phyloP scores from a whole-genome alignment of 2,329 filamentous ascomycete genomes.

The Colletotrichum echinochloae region DNA sequence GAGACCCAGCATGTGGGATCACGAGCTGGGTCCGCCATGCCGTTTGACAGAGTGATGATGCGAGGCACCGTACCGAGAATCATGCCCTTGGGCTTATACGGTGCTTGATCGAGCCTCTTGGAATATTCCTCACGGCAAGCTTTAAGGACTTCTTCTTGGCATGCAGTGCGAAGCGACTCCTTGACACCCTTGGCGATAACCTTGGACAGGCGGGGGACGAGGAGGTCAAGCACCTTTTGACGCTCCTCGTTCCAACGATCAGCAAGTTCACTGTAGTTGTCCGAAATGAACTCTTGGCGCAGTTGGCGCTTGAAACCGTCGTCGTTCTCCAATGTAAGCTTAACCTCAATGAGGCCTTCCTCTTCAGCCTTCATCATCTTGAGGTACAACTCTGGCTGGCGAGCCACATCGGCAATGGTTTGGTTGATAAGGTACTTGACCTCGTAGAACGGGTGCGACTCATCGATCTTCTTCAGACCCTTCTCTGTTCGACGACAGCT shows the following conservation, averaged over 20 bases:
- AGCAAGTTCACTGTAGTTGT: slow-evolving; percentile 94
- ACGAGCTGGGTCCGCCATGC: slow-evolving; percentile 76
- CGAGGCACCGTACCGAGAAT: slow-evolving; percentile 88
- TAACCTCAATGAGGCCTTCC: slow-evolving; percentile 90
- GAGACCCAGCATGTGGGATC: slow-evolving; percentile 93
- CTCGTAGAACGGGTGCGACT: slow-evolving; percentile 96
- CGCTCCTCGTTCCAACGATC: slow-evolving; percentile 95
- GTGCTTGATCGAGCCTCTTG: slow-evolving; percentile 92
- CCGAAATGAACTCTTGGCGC: slow-evolving; percentile 87
- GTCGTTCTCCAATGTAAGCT: slow-evolving; percentile 80
- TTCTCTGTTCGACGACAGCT: slow-evolving; percentile 95
- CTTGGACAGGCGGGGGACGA: slow-evolving; percentile 83
- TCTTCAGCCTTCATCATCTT: slow-evolving; percentile 98
- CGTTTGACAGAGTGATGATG: slow-evolving; percentile 88
- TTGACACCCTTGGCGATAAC: slow-evolving; percentile 93
- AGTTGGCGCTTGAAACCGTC: slow-evolving; percentile 81
- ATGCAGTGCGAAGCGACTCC: slow-evolving; percentile 92
- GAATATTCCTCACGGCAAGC: slow-evolving; percentile 90
- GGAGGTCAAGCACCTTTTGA: slow-evolving; percentile 84
- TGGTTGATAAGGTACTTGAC: slow-evolving; percentile 97
- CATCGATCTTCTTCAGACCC: slow-evolving; percentile 91
- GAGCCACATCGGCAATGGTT: slow-evolving; percentile 82
- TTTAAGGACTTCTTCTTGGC: slow-evolving; percentile 91
- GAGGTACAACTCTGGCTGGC: slow-evolving; percentile 88
- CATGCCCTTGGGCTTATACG: slow-evolving; percentile 95